Conservation (phyloP, 2,329 filamentous ascomycete species). For the Gnomoniopsis smithogilvyi region DNA sequence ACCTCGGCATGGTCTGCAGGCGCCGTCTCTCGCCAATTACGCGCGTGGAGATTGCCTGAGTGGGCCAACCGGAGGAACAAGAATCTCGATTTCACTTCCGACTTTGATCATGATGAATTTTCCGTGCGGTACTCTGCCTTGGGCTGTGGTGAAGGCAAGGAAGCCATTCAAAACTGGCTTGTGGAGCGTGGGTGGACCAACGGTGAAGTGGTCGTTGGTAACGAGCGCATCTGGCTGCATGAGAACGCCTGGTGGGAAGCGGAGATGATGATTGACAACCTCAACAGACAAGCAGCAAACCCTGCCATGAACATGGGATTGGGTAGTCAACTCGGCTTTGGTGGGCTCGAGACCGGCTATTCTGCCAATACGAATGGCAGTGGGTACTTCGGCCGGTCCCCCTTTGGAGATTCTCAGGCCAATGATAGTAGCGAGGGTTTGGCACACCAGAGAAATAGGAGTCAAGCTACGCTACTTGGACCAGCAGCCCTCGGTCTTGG, state of each 20-base stretch:
- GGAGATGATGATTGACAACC: constrained; percentile 81
- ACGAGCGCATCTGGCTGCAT: constrained; percentile 92
- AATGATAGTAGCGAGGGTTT: constrained; percentile 73
- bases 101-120: constrained; percentile 95
- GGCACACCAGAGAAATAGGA: constrained; percentile 55
- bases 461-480: constrained; percentile 48
- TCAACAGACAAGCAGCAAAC: constrained; percentile 52
- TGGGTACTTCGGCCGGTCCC: constrained; percentile 65
- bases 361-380: constrained; percentile 52
- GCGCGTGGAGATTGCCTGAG: constrained; percentile 89
- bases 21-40: constrained; percentile 85
- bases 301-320: constrained; percentile 42
- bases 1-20: constrained; percentile 92
- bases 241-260: constrained; percentile 97
- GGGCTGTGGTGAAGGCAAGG: constrained; percentile 84
- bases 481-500: constrained; percentile 31
- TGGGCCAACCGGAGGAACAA: constrained; percentile 95
- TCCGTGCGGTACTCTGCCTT: constrained; percentile 75
- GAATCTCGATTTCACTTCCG: constrained; percentile 90
- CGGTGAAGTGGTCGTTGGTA: constrained; percentile 87
- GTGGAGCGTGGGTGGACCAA: constrained; percentile 98
- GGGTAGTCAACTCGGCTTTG: constrained; percentile 38
- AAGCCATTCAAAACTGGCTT: constrained; percentile 92
- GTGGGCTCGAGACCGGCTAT: constrained; percentile 69
- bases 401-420: constrained; percentile 57